A percentile compares a stretch with the other conserved stretches of the same genome.
Evolutionary conservation across 83 land plant genomes (phyloP).

Genomic region (Picea engelmannii): DNA sequence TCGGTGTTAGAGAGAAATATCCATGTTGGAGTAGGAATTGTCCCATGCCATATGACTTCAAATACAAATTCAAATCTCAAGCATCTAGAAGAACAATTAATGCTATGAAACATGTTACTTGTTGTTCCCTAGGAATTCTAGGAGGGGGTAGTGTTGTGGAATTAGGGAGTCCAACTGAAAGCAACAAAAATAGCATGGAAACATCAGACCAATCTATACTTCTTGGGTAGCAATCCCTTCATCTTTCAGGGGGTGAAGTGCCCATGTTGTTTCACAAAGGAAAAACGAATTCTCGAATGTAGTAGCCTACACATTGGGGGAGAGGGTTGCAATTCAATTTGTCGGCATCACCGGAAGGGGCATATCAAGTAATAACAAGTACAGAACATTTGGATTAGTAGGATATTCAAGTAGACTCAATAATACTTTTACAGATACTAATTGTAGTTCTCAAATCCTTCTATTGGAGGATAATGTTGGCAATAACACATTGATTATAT

Average conservation of each 20-base stretch:
- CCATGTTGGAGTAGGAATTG: background rate
- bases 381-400: background rate
- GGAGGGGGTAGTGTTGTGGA: background rate
- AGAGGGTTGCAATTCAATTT: background rate
- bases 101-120: background rate
- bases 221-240: background rate
- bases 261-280: background rate
- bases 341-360: background rate
- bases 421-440: background rate
- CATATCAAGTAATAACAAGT: background rate
- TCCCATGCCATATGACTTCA: background rate
- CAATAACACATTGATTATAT: background rate
- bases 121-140: background rate
- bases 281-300: background rate
- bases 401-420: background rate
- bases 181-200: background rate
- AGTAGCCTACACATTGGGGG: background rate
- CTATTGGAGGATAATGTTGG: background rate
- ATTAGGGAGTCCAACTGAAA: constrained; percentile 1
- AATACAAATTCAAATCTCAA: background rate
- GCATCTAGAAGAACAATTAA: background rate
- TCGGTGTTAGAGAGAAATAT: background rate
- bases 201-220: background rate
- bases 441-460: background rate
- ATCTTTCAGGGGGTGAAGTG: background rate